A percentile compares a stretch with the other conserved stretches of the same genome.
Conservation (phyloP, 164 flowering plant species). For the Berberis vulgaris region DNA sequence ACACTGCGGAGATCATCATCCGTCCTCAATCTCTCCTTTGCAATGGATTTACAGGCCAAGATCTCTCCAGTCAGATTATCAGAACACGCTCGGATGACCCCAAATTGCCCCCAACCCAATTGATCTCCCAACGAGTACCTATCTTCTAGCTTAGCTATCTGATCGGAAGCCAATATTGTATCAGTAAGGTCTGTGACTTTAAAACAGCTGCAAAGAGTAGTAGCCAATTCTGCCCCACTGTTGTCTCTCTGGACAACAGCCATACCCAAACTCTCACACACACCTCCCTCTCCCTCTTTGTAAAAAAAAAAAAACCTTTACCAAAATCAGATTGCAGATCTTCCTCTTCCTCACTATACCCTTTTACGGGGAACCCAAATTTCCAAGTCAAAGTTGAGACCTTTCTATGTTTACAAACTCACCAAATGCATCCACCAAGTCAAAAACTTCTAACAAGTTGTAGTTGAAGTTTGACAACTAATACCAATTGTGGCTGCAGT, state of each 20-base stretch:
- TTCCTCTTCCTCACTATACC: not conserved
- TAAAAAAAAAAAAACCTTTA: not conserved
- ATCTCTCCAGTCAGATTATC: slow-evolving; percentile 49
- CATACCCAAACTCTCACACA: slow-evolving; percentile 25
- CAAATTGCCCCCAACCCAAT: slow-evolving; percentile 79
- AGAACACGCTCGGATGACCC: slow-evolving; percentile 51
- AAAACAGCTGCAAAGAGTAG: slow-evolving; percentile 25
- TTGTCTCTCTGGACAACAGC: slow-evolving; percentile 53
- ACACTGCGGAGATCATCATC: slow-evolving; percentile 37
- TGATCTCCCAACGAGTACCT: slow-evolving; percentile 50
- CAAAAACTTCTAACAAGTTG: slow-evolving; percentile 15
- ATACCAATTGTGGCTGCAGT: slow-evolving; percentile 2
- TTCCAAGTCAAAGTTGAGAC: not conserved
- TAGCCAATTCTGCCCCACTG: slow-evolving; percentile 22
- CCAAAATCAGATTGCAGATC: not conserved
- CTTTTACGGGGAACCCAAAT: not conserved
- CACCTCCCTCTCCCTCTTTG: slow-evolving; percentile 1
- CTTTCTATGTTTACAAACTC: not conserved
- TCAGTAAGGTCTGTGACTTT: slow-evolving; percentile 28
- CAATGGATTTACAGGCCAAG: slow-evolving; percentile 52
- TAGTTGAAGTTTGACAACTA: slow-evolving; percentile 15
- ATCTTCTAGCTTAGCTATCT: slow-evolving; percentile 36
- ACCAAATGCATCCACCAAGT: slow-evolving; percentile 8
- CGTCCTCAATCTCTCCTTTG: slow-evolving; percentile 42
- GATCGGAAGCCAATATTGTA: slow-evolving; percentile 35